Conservation (phyloP, 2,329 filamentous ascomycete genomes). For the Byssothecium circinans region DNA sequence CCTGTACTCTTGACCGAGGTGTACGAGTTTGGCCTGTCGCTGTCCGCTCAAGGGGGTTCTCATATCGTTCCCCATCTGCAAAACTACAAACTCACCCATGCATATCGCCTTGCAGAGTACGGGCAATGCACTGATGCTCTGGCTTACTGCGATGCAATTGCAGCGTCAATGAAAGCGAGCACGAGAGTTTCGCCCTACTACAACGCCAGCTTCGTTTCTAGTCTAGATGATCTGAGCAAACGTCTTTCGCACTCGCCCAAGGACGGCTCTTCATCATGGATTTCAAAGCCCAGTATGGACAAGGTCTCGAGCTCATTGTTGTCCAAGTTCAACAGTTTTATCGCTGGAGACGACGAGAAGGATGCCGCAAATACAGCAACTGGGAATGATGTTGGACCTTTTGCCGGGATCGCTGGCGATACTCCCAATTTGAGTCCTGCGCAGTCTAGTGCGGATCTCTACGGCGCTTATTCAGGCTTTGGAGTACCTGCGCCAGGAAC, state of each 20-base stretch:
- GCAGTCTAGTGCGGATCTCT: constrained; percentile 70
- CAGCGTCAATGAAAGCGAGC: constrained; percentile 72
- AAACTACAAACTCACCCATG: constrained; percentile 89
- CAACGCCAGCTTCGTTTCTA: constrained; percentile 70
- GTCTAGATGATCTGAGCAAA: constrained; percentile 80
- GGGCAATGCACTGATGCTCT: constrained; percentile 82
- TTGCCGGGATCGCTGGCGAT: constrained; percentile 76
- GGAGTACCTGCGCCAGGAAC: constrained; percentile 30
- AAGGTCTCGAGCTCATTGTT: constrained; percentile 90
- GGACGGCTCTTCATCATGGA: constrained; percentile 82
- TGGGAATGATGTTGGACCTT: constrained; percentile 68
- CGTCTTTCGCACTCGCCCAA: constrained; percentile 84
- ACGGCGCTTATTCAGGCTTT: constrained; percentile 66
- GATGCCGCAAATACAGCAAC: constrained; percentile 60
- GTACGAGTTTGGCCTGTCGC: constrained; percentile 84
- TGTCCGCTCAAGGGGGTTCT: constrained; percentile 58
- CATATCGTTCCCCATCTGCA: constrained; percentile 77
- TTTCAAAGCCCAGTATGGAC: constrained; percentile 92
- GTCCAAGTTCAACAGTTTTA: constrained; percentile 94
- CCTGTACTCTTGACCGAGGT: constrained; percentile 92
- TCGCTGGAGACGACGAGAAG: constrained; percentile 84
- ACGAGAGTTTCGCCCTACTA: constrained; percentile 88
- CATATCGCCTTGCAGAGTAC: constrained; percentile 78
- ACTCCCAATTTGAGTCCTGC: constrained; percentile 57
- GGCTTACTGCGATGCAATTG: constrained; percentile 87